Conservation (phyloP, 2,329 filamentous ascomycete genomes). For the Penicillium thymicola region DNA sequence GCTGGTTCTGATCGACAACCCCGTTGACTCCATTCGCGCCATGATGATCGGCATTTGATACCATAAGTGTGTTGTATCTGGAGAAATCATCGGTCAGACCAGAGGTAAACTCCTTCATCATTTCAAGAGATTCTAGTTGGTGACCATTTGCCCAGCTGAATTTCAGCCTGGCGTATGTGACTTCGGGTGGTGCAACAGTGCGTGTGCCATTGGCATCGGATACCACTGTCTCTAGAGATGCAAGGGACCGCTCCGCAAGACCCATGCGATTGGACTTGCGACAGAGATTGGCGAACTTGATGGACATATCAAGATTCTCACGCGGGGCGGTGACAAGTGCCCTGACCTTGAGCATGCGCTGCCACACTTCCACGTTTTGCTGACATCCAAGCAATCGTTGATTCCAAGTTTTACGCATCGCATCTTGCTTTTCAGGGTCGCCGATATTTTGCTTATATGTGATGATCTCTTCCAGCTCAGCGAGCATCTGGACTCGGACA, state of each 20-base stretch:
- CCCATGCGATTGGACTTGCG: conserved; percentile 94
- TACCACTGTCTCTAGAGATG: conserved; percentile 77
- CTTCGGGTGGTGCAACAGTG: conserved; percentile 60
- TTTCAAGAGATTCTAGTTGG: conserved; percentile 60
- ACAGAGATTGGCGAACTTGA: conserved; percentile 98
- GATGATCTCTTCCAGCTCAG: conserved; percentile 96
- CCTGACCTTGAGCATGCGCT: conserved; percentile 92
- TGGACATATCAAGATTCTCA: conserved; percentile 99
- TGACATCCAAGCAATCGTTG: conserved; percentile 91
- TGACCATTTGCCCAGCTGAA: conserved; percentile 86
- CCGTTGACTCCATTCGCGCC: conserved; percentile 51
- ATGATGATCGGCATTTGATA: conserved; percentile 37
- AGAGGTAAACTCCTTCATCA: conserved; percentile 61
- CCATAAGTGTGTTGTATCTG: conserved; percentile 42
- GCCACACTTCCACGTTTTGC: conserved; percentile 97
- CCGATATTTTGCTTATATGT: conserved; percentile 85
- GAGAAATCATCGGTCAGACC: conserved; percentile 59
- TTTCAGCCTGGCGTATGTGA: conserved; percentile 95
- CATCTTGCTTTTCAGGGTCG: conserved; percentile 81
- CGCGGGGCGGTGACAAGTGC: conserved; percentile 85
- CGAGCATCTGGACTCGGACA: conserved; percentile 97
- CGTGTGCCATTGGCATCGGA: conserved; percentile 42
- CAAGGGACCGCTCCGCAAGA: conserved; percentile 89
- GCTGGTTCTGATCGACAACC: conserved; percentile 39
- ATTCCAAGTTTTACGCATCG: conserved; percentile 93